These are phyloP conservation scores for Apiospora marii DNA, from an alignment of 2,329 filamentous ascomycete species.

Conservation along the genomic window DNA sequence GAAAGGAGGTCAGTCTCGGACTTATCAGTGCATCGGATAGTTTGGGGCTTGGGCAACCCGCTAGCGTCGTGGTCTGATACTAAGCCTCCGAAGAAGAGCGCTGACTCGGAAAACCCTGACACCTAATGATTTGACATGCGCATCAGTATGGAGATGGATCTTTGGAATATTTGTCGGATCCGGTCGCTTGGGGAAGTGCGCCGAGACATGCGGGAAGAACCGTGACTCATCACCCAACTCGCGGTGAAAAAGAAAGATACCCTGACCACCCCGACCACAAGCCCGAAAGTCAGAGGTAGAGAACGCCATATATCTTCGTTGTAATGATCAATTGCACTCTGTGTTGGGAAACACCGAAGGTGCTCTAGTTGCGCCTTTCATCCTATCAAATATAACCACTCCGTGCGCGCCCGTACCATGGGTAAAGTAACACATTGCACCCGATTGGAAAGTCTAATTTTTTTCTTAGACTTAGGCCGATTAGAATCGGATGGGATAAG, in stretches of 20 bases:
- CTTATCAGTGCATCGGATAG: neutral
- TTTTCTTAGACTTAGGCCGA: neutral
- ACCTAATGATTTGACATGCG: conserved; percentile 1
- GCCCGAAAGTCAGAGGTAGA: neutral
- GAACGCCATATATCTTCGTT: neutral
- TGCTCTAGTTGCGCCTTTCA: neutral
- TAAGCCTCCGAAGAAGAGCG: neutral
- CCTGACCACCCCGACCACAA: neutral
- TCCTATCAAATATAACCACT: neutral
- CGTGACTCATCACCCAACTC: neutral
- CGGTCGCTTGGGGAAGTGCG: neutral
- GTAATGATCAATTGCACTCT: neutral
- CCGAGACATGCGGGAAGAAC: neutral
- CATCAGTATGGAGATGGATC: neutral
- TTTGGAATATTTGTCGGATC: neutral
- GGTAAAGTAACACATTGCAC: neutral
- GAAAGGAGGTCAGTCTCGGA: neutral
- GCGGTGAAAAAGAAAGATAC: neutral
- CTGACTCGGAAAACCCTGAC: conserved; percentile 5
- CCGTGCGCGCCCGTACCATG: neutral
- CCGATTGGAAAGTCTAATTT: neutral
- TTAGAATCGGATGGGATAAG: neutral
- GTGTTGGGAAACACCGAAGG: neutral
- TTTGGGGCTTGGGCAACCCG: neutral
- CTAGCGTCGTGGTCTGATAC: neutral